Conservation (phyloP, 495 filamentous ascomycete genomes). For the Daldinia grandis region DNA sequence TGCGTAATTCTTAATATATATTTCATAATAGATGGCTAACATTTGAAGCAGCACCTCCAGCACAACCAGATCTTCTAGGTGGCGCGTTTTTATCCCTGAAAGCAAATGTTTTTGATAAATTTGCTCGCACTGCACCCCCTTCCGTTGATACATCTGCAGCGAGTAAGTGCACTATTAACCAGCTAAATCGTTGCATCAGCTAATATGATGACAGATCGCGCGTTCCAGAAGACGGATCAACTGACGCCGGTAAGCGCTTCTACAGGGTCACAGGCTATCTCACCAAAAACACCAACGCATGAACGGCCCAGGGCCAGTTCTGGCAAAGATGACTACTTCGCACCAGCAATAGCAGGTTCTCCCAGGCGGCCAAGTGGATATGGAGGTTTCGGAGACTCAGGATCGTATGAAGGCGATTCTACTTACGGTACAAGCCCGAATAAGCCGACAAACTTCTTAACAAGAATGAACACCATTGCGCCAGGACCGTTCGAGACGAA, state of each 20-base stretch:
- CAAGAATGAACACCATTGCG: slow-evolving; percentile 70
- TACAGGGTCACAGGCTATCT: slow-evolving; percentile 63
- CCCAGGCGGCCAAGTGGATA: slow-evolving; percentile 51
- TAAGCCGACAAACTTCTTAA: slow-evolving; percentile 60
- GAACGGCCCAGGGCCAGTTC: slow-evolving; percentile 48
- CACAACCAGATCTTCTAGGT: slow-evolving; percentile 49
- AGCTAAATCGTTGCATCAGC: slow-evolving; percentile 23
- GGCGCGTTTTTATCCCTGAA: slow-evolving; percentile 41
- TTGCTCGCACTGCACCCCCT: slow-evolving; percentile 50
- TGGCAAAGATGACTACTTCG: slow-evolving; percentile 50
- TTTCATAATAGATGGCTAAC: neutral
- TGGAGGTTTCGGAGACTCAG: slow-evolving; percentile 53
- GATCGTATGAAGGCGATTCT: slow-evolving; percentile 61
- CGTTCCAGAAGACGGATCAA: slow-evolving; percentile 65
- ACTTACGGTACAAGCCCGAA: slow-evolving; percentile 47
- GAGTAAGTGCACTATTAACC: slow-evolving; percentile 56
- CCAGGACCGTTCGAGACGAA: slow-evolving; percentile 71
- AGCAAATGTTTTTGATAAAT: slow-evolving; percentile 50
- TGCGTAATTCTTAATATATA: slow-evolving; percentile 41
- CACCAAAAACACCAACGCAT: slow-evolving; percentile 61
- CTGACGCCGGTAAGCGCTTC: slow-evolving; percentile 68
- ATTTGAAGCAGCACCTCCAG: slow-evolving; percentile 46
- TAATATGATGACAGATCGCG: slow-evolving; percentile 63
- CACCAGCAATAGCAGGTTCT: slow-evolving; percentile 48
- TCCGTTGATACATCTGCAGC: slow-evolving; percentile 66